phyloP scores from a whole-genome alignment of 345 rosid species.

The Salix suchowensis region DNA sequence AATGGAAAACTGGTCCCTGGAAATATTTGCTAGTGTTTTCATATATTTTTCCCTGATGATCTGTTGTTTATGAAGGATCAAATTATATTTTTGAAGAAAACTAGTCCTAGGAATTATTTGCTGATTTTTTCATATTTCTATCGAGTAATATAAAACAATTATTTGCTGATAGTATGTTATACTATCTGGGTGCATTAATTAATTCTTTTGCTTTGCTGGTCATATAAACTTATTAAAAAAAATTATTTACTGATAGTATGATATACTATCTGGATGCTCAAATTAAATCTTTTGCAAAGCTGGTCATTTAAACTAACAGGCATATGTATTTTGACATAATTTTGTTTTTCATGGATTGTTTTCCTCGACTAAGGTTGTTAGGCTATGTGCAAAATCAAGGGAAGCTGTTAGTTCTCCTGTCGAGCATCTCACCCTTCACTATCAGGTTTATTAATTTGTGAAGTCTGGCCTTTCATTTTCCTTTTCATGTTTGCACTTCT shows the following conservation, averaged over 20 bases:
- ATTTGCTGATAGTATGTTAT: not conserved
- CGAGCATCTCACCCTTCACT: conserved; percentile 97
- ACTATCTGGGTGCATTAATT: not conserved
- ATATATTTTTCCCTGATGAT: not conserved
- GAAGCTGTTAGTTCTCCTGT: conserved; percentile 99
- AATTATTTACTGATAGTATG: no score
- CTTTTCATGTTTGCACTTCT: not conserved
- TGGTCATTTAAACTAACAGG: not conserved
- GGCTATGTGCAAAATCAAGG: conserved; percentile 98
- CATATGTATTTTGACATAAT: not conserved
- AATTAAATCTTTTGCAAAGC: not conserved
- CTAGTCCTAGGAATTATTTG: not conserved
- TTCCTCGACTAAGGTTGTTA: conserved; percentile 62
- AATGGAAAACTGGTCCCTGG: not conserved
- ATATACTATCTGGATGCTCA: no score
- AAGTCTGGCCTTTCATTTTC: not conserved
- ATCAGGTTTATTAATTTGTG: conserved; percentile 64
- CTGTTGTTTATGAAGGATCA: not conserved
- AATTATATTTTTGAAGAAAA: not conserved
- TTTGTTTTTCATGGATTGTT: not conserved
- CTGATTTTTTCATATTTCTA: not conserved
- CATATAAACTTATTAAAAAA: not conserved
- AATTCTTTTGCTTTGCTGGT: not conserved
- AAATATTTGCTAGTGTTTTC: not conserved
- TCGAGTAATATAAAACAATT: not conserved